phyloP scores from a whole-genome alignment of 1,284 basidiomycete genomes.

The Ceratobasidium sp. region DNA sequence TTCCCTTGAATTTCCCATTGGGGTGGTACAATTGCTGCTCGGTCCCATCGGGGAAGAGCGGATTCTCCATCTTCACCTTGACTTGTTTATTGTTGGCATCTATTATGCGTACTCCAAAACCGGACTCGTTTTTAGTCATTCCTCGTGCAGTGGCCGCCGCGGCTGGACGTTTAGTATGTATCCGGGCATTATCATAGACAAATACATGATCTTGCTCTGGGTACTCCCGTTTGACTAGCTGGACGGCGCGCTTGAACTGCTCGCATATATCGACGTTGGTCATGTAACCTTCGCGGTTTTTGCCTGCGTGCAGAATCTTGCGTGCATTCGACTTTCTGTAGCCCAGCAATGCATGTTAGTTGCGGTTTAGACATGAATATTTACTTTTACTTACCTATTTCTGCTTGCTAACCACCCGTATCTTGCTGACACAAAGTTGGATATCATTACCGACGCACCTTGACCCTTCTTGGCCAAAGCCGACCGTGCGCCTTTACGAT shows the following conservation, averaged over 20 bases:
- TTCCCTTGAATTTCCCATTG: constrained; percentile 27
- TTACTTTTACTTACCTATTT: constrained; percentile 54
- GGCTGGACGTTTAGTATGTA: constrained; percentile 59
- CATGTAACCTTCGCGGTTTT: constrained; percentile 63
- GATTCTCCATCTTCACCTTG: constrained; percentile 57
- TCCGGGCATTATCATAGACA: constrained; percentile 61
- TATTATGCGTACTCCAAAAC: not conserved
- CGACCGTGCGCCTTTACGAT: constrained; percentile 52
- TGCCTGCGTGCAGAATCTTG: constrained; percentile 61
- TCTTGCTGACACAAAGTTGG: constrained; percentile 64
- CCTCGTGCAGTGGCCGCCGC: constrained; percentile 57
- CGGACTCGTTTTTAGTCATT: constrained; percentile 55
- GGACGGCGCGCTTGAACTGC: constrained; percentile 56
- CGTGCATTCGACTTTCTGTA: constrained; percentile 50
- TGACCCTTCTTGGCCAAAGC: constrained; percentile 60
- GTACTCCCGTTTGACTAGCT: constrained; percentile 57
- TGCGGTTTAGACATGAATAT: no score
- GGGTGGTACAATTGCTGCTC: constrained; percentile 59
- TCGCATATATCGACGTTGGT: constrained; percentile 58
- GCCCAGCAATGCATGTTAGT: no score
- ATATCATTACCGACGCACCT: constrained; percentile 62
- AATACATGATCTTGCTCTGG: constrained; percentile 56
- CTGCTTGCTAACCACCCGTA: constrained; percentile 56
- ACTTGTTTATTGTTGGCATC: constrained; percentile 3
- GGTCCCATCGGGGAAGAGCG: constrained; percentile 53